Conservation (phyloP, 2,329 filamentous ascomycete genomes). For the Hypocrella siamensis region DNA sequence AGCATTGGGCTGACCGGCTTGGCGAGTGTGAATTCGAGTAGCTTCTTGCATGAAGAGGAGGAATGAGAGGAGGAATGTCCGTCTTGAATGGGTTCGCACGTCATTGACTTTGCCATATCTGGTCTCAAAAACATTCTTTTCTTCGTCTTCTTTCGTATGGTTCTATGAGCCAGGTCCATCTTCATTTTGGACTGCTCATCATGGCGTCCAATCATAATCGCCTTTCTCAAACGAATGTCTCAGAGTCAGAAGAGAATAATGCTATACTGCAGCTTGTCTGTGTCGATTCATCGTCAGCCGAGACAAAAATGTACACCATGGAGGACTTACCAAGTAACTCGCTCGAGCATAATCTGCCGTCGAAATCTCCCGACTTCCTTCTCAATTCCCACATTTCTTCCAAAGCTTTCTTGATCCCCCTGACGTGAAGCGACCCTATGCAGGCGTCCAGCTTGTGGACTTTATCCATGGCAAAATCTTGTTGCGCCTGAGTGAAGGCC, state of each 20-base stretch:
- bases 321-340: background rate
- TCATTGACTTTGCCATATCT: too few relatives aligned
- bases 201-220: too few relatives aligned
- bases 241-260: slow-evolving; percentile 11
- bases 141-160: too few relatives aligned
- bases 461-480: slow-evolving; percentile 10
- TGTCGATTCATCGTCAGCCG: background rate
- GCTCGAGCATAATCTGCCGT: slow-evolving; percentile 7
- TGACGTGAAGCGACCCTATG: slow-evolving; percentile 11
- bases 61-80: too few relatives aligned
- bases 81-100: too few relatives aligned
- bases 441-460: slow-evolving; percentile 11
- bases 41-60: too few relatives aligned
- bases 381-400: slow-evolving; percentile 13
- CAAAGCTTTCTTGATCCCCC: slow-evolving; percentile 10
- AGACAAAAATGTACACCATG: background rate
- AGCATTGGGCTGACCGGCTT: background rate
- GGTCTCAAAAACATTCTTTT: too few relatives aligned
- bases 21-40: background rate
- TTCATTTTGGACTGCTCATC: too few relatives aligned
- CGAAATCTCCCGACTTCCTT: slow-evolving; percentile 5
- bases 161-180: background rate
- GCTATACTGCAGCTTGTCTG: slow-evolving; percentile 12
- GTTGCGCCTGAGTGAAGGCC: slow-evolving; percentile 8
- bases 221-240: too few relatives aligned